phyloP scores from a whole-genome alignment of 2,329 filamentous ascomycete species.

The Didymella keratinophila region DNA sequence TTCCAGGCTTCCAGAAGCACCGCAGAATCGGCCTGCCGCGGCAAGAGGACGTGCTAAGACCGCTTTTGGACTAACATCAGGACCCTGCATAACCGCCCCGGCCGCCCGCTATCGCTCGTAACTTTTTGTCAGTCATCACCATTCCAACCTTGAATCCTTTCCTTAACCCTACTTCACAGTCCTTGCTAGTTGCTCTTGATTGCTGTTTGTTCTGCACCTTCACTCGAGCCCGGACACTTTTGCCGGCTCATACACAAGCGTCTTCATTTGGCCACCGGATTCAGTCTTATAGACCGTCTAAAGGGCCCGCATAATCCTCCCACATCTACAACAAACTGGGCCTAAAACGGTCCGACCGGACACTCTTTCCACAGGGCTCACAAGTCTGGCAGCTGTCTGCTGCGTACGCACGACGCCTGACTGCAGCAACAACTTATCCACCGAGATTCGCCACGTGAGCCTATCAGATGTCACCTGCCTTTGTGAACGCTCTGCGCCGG shows the following conservation, averaged over 20 bases:
- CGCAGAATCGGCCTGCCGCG: slow-evolving; percentile 1
- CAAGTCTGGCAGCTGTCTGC: neutral
- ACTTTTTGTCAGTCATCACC: slow-evolving; percentile 21
- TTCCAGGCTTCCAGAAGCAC: slow-evolving; percentile 4
- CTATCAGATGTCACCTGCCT: slow-evolving; percentile 39
- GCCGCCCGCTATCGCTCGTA: slow-evolving; percentile 19
- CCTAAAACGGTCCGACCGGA: neutral
- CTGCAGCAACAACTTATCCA: neutral
- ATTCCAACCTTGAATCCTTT: slow-evolving; percentile 1
- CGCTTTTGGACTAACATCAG: neutral
- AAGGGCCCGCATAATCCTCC: slow-evolving; percentile 2
- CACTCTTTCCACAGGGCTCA: neutral
- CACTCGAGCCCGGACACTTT: neutral
- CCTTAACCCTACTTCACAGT: neutral
- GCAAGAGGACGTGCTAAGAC: slow-evolving; percentile 5
- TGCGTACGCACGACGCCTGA: neutral
- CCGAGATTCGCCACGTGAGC: slow-evolving; percentile 16
- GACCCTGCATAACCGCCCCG: slow-evolving; percentile 18
- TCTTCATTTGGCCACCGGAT: slow-evolving; percentile 1
- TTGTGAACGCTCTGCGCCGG: slow-evolving; percentile 43
- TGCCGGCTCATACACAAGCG: neutral
- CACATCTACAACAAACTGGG: neutral
- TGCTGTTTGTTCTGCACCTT: neutral
- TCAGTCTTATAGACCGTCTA: slow-evolving; percentile 3
- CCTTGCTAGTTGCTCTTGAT: neutral